Base-by-base conservation (phyloP, 495 filamentous ascomycete genomes). In the Echria macrotheca region DNA sequence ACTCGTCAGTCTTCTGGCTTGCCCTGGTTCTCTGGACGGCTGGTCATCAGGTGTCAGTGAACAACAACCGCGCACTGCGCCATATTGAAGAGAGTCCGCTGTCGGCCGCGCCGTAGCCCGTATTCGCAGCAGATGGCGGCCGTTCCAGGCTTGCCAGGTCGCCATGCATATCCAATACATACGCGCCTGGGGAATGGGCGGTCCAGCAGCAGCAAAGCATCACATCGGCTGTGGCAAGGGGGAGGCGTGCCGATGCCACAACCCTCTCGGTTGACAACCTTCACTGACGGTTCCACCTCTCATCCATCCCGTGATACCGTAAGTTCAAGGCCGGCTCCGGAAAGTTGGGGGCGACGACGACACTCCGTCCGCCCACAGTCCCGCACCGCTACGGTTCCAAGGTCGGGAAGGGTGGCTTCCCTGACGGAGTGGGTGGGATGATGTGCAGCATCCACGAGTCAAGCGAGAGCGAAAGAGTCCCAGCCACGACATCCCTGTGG, bases 401-500 rank as follows among this genome's bases (percentile, higher is more conserved):
- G 22, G 18, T 15, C 21, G 15, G 38, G 3, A 21, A 37, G 42
- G 24, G 36, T 41, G 32, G 42, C 51, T 44, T 24, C 23, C 47
- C 24, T 55, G 47, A 48, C 53, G 21, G 49, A 48, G 50, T 54
- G 50, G 57, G 57, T 51, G 59, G 40, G 56, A 62, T 64, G 61
- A 65, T 65, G 62, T 63, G 62, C 62, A 65, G 52, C 49, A 44
- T 40, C 59, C 52, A 56, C 59, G 62, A 65, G 59, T 65, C 62
- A 65, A 65, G 61, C 47, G 45, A 36, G 54, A 55, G 42, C 52
- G 53, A 56, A 58, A 58, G 48, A 49, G 36, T 49, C 54, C 49
- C 35, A 54, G 52, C 56, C 51, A 53, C 44, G 50, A 38, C 46
- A 53, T 28, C 54, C 52, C 44, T 60, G 18, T 22, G 18, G 29